A percentile compares a stretch with the other conserved stretches of the same genome.
Evolutionary conservation across 805 yeast species (phyloP).

Genomic region (Lipomyces chichibuensis): DNA sequence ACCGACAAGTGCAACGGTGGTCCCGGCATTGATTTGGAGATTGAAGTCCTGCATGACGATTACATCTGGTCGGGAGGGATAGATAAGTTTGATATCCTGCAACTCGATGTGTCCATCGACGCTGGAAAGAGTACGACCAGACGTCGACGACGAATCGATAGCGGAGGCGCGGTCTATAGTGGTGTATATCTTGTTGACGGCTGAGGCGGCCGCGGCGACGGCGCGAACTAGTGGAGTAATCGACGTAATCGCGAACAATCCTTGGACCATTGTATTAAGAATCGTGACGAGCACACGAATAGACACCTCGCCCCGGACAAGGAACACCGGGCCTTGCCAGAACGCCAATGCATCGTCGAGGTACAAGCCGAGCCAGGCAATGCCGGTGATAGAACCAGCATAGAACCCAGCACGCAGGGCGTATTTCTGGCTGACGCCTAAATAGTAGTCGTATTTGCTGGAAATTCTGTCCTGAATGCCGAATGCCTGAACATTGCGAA

Average conservation of each 20-base stretch:
- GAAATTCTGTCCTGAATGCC: constrained; percentile 48
- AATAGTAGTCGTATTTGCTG: constrained; percentile 41
- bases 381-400: constrained; percentile 46
- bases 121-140: constrained; percentile 27
- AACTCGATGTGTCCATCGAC: constrained; percentile 48
- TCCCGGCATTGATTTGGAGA: constrained; percentile 64
- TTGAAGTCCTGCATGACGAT: constrained; percentile 38
- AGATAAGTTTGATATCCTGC: constrained; percentile 39
- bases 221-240: constrained; percentile 49
- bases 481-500: constrained; percentile 49
- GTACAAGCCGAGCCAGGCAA: constrained; percentile 47
- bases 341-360: constrained; percentile 48
- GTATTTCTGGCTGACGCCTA: constrained; percentile 39
- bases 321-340: constrained; percentile 49
- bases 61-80: constrained; percentile 43
- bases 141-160: constrained; percentile 44
- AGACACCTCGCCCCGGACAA: constrained; percentile 41
- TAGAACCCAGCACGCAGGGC: constrained; percentile 42
- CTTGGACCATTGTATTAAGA: constrained; percentile 42
- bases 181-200: constrained; percentile 48
- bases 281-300: constrained; percentile 47
- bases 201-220: constrained; percentile 47
- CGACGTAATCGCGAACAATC: constrained; percentile 47
- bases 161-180: constrained; percentile 50
- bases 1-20: constrained; percentile 88